Percentiles rank a stretch among this genome's conserved stretches.
Conservation (phyloP, 495 filamentous ascomycete species). For the Neurospora sp. region DNA sequence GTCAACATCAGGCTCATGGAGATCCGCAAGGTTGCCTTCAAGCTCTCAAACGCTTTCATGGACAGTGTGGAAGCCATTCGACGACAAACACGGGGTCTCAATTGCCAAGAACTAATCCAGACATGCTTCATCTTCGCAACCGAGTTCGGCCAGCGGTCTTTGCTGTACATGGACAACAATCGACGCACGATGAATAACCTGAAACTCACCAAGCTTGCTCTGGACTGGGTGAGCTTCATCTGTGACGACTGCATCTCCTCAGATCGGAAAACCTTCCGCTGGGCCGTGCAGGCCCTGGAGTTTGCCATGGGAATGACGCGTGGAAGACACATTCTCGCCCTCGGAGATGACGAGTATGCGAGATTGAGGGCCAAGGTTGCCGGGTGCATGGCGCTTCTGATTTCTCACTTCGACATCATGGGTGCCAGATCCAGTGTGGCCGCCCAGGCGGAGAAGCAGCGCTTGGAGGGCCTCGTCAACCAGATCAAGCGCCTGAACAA, state of each 20-base stretch:
- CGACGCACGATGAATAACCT: slow-evolving; percentile 92
- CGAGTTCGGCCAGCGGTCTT: slow-evolving; percentile 90
- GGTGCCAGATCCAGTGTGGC: slow-evolving; percentile 87
- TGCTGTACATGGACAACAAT: slow-evolving; percentile 88
- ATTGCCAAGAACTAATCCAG: slow-evolving; percentile 92
- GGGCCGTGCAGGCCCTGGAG: slow-evolving; percentile 90
- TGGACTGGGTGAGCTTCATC: slow-evolving; percentile 97
- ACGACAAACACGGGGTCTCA: slow-evolving; percentile 69
- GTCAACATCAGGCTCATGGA: slow-evolving; percentile 87
- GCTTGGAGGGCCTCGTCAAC: slow-evolving; percentile 66
- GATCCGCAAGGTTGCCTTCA: slow-evolving; percentile 93
- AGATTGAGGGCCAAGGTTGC: slow-evolving; percentile 77
- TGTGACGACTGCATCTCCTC: slow-evolving; percentile 93
- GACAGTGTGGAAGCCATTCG: slow-evolving; percentile 91
- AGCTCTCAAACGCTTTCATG: slow-evolving; percentile 98
- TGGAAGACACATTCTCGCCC: slow-evolving; percentile 78
- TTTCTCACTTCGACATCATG: slow-evolving; percentile 99
- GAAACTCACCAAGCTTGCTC: slow-evolving; percentile 79
- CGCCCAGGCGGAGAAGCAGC: slow-evolving; percentile 68
- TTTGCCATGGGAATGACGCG: slow-evolving; percentile 96
- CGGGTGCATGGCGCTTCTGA: slow-evolving; percentile 94
- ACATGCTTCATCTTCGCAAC: slow-evolving; percentile 99
- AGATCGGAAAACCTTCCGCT: slow-evolving; percentile 93
- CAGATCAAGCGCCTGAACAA: slow-evolving; percentile 66
- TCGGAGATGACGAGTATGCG: slow-evolving; percentile 79